A percentile compares a stretch with the other conserved stretches of the same genome.
phyloP scores from a whole-genome alignment of 441 rosid species.

The Flueggea neowawraea region DNA sequence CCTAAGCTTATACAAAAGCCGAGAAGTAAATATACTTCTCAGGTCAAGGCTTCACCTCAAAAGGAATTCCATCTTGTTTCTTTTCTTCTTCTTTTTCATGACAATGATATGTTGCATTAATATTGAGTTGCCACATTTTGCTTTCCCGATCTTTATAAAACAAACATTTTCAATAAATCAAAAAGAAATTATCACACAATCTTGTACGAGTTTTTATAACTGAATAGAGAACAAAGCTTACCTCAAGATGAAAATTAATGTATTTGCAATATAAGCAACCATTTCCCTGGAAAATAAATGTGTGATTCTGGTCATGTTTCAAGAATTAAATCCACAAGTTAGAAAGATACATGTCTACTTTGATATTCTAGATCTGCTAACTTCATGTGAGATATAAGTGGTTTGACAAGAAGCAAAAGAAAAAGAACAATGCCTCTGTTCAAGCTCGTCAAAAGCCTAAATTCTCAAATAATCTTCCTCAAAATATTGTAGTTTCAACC shows the following conservation, averaged over 20 bases:
- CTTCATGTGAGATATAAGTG: not conserved
- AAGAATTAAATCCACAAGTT: no score
- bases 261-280: slow-evolving; percentile 94
- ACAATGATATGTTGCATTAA: no score
- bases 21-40: not conserved
- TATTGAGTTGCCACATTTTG: no score
- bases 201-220: not conserved
- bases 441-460: not conserved
- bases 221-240: slow-evolving; percentile 18
- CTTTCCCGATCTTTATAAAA: no score
- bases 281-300: slow-evolving; percentile 69
- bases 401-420: no score
- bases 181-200: not conserved
- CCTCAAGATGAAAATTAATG: slow-evolving; percentile 90
- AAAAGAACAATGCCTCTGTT: not conserved
- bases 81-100: no score
- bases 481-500: not conserved
- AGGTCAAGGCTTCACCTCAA: not conserved
- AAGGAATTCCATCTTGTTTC: not conserved
- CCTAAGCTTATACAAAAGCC: no score
- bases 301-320: not conserved
- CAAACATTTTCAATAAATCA: not conserved
- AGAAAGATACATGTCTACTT: not conserved
- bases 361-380: not conserved
- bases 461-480: not conserved